Conservation (phyloP, 768 basidiomycete species). For the Mycena haematopus region DNA sequence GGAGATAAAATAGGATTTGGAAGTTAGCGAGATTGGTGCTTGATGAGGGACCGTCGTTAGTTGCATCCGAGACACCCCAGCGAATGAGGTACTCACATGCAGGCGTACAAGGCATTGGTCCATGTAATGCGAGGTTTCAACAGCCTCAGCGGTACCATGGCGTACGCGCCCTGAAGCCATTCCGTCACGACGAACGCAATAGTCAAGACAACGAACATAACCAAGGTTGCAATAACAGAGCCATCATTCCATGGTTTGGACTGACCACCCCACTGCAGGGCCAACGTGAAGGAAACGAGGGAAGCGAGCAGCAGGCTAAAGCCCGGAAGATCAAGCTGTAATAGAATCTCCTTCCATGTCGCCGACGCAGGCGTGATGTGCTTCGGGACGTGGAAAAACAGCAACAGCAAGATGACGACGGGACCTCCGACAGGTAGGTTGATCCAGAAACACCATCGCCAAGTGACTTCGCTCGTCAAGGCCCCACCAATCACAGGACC, state of each 20-base stretch:
- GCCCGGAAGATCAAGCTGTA: constrained; percentile 8
- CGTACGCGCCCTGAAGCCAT: constrained; percentile 5
- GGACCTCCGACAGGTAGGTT: constrained; percentile 5
- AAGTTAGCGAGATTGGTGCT: background rate
- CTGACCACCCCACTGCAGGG: constrained; percentile 10
- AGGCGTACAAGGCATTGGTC: constrained; percentile 4
- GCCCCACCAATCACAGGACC: constrained; percentile 7
- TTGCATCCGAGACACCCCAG: background rate
- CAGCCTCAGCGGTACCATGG: constrained; percentile 7
- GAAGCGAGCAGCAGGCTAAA: constrained; percentile 5
- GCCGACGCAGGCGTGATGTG: constrained; percentile 1
- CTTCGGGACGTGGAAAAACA: constrained; percentile 7
- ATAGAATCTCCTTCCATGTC: constrained; percentile 8
- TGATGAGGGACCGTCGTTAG: background rate
- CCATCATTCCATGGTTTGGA: constrained; percentile 10
- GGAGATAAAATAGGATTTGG: constrained; percentile 5
- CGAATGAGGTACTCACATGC: constrained; percentile 4
- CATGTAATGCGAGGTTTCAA: constrained; percentile 4
- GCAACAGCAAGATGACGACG: background rate
- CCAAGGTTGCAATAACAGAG: constrained; percentile 10
- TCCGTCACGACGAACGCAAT: background rate
- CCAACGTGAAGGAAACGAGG: constrained; percentile 7
- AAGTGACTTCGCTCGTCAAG: constrained; percentile 8
- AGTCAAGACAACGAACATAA: constrained; percentile 5
- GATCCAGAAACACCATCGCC: constrained; percentile 13